A percentile compares a stretch with the other conserved stretches of the same genome.
phyloP scores from a whole-genome alignment of 2,329 filamentous ascomycete genomes.

The Microdochium nivale region DNA sequence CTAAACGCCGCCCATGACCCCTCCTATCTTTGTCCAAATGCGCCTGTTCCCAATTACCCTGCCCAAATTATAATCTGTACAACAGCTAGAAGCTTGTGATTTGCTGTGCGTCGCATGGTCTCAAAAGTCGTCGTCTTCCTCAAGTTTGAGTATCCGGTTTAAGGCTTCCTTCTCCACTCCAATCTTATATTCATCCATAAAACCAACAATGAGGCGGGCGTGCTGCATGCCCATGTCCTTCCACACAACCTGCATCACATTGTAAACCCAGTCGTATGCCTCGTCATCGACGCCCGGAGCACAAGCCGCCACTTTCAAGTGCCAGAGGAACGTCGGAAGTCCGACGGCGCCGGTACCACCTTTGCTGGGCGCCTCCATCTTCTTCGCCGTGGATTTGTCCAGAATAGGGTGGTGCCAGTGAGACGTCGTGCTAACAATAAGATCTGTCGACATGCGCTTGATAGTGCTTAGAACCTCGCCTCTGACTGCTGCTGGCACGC shows the following conservation, averaged over 20 bases:
- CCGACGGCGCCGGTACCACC: constrained; percentile 38
- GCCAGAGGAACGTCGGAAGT: constrained; percentile 38
- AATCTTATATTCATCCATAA: constrained; percentile 24
- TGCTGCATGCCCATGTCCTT: constrained; percentile 42
- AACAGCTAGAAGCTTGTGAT: neutral
- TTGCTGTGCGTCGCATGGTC: neutral
- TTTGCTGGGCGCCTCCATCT: constrained; percentile 25
- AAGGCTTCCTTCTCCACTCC: constrained; percentile 11
- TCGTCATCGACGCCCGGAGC: constrained; percentile 33
- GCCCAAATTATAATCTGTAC: neutral
- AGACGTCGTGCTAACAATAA: constrained; percentile 35
- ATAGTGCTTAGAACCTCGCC: constrained; percentile 24
- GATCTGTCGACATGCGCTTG: constrained; percentile 30
- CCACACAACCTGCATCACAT: constrained; percentile 39
- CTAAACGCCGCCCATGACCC: neutral
- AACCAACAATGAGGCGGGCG: constrained; percentile 33
- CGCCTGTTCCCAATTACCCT: neutral
- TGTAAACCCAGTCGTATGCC: constrained; percentile 35
- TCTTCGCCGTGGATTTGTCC: constrained; percentile 22
- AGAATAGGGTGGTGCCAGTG: constrained; percentile 44
- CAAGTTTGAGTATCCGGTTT: constrained; percentile 9
- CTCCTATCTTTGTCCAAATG: neutral
- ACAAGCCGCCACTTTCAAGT: constrained; percentile 36
- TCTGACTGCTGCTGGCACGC: constrained; percentile 20
- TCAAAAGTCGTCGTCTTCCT: constrained; percentile 7